Percentiles rank a stretch among this genome's conserved stretches.
Evolutionary conservation across 352 stramenopile species (phyloP).

Genomic region (Plasmopara halstedii): DNA sequence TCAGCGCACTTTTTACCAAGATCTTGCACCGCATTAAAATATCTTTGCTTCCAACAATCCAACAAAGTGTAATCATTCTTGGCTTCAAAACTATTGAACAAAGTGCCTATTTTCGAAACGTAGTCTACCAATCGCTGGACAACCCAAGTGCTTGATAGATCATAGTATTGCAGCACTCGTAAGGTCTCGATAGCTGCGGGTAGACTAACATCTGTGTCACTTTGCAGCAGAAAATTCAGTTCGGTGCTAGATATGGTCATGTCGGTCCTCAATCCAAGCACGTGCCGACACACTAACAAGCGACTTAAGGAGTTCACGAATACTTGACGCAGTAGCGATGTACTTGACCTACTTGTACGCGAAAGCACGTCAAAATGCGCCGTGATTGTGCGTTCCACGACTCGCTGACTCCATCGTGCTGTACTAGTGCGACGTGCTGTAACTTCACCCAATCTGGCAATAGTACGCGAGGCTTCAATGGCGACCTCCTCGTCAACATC

Average conservation of each 20-base stretch:
- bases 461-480: slow-evolving; percentile 38
- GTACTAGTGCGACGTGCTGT: slow-evolving; percentile 2
- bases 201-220: slow-evolving; percentile 4
- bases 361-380: slow-evolving; percentile 47
- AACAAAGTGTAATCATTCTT: background rate
- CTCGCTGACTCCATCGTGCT: slow-evolving; percentile 25
- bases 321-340: slow-evolving; percentile 6
- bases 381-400: slow-evolving; percentile 33
- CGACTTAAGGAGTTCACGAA: slow-evolving; percentile 23
- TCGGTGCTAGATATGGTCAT: slow-evolving; percentile 19
- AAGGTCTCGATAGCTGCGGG: slow-evolving; percentile 9
- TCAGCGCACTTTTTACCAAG: slow-evolving; percentile 30
- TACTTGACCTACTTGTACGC: slow-evolving; percentile 2
- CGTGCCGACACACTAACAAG: slow-evolving; percentile 20
- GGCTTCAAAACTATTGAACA: background rate
- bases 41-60: slow-evolving; percentile 7
- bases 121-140: slow-evolving; percentile 29
- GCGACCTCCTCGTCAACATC: slow-evolving; percentile 36
- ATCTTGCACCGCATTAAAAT: slow-evolving; percentile 10
- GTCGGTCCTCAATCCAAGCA: slow-evolving; percentile 9
- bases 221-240: slow-evolving; percentile 23
- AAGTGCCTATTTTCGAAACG: slow-evolving; percentile 13
- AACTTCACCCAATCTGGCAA: slow-evolving; percentile 27
- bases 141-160: slow-evolving; percentile 26
- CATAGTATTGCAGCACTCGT: slow-evolving; percentile 21